Evolutionary conservation across 768 basidiomycete species (phyloP), one percentile per base, ranked within the genome.

Genomic region (Collybia mongolica): DNA sequence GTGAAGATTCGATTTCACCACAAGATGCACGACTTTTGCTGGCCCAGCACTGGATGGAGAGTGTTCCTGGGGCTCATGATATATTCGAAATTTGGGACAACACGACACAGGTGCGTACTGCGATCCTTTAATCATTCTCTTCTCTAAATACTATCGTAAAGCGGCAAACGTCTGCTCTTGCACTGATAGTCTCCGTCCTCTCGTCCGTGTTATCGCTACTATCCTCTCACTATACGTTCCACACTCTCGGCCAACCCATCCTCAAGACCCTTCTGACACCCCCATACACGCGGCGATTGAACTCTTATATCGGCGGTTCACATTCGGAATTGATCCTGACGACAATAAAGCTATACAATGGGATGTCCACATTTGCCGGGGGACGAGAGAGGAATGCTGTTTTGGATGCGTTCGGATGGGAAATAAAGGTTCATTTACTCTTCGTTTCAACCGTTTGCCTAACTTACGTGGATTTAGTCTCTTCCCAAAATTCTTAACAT

Each of bases 381-480:
- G 87, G 88, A 15, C 67, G 75, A 19, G 88, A 91, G 54, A 75
- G 79, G 44, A 85, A 80, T 54, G 59, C 71, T 0, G 72, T 89
- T 1, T 65, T 85, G 22, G 90, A 91, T 47, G 73, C 73, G 0
- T 90, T 93, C 65, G 79, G 81, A 5, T 93, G 90, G 90, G 88
- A 89, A 50, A 73, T 77, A 24, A 92, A 90, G 75, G 90, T 84
- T 46, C 1, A 12, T 67, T 60, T n/a, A n/a, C n/a, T 1, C 6
- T 9, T 38, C 28, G 51, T 7, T 37, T 2, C 23, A 17, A 15
- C 0, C 43, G 39, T 36, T 22, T 18, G 39, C 20, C 9, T 44
- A 20, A 26, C 37, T 52, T 48, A 22, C 53, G 47, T 19, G 49
- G 48, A 17, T 28, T 4, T 46, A 91, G 89, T 77, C 76, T 20